A percentile compares a stretch with the other conserved stretches of the same genome.
Conservation (phyloP, 495 filamentous ascomycete genomes). For the Penicillium silybi region DNA sequence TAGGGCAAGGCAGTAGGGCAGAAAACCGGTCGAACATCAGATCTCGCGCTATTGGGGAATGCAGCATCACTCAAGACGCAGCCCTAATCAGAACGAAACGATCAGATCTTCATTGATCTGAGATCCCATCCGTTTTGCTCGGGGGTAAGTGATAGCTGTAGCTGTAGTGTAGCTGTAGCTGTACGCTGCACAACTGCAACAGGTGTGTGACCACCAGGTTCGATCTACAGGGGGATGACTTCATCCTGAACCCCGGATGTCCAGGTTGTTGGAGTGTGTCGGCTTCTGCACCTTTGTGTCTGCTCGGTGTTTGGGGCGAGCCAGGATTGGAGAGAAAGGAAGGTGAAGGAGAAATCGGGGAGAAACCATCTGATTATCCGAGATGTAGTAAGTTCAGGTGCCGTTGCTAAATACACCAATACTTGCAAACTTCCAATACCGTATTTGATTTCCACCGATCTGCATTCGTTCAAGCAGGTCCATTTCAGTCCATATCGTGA, state of each 20-base stretch:
- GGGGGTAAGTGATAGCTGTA: too few relatives aligned
- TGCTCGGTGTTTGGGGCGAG: not conserved
- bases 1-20: conserved; percentile 7
- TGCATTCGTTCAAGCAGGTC: not conserved
- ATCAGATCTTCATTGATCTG: conserved; percentile 7
- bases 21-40: conserved; percentile 7
- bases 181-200: not conserved
- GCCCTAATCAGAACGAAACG: conserved; percentile 26
- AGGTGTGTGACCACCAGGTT: not conserved
- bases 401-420: not conserved
- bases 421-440: not conserved
- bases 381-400: too few relatives aligned
- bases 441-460: not conserved
- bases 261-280: not conserved
- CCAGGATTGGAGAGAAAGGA: not conserved
- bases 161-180: not conserved
- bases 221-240: not conserved
- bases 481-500: too few relatives aligned
- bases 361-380: not conserved
- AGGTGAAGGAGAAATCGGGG: not conserved
- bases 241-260: not conserved
- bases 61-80: conserved; percentile 8
- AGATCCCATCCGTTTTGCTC: not conserved
- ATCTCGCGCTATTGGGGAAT: conserved; percentile 1
- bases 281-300: not conserved